phyloP scores from a whole-genome alignment of 2,329 filamentous ascomycete genomes.

The Penicillium psychrosexuale region DNA sequence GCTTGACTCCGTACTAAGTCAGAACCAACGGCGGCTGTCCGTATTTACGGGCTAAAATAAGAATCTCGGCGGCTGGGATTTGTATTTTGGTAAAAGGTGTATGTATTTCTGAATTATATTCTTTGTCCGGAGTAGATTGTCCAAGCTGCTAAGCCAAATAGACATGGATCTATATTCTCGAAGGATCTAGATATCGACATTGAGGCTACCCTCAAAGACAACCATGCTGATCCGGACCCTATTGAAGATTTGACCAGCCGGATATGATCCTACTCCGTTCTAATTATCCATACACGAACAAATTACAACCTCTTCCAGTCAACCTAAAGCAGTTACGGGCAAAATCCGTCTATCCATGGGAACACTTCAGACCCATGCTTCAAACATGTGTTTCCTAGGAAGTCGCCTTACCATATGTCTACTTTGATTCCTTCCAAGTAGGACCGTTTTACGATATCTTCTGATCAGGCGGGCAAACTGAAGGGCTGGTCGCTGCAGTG shows the following conservation, averaged over 20 bases:
- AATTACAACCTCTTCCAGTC: not conserved
- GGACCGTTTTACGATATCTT: not conserved
- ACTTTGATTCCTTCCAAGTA: not conserved
- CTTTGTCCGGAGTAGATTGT: not conserved
- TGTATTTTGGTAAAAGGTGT: not conserved
- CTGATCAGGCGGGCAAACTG: not conserved
- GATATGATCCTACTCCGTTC: not conserved
- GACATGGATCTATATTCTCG: not conserved
- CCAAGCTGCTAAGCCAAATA: no score
- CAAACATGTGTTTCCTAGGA: not conserved
- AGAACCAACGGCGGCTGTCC: not conserved
- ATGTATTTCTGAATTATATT: not conserved
- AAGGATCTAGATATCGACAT: not conserved
- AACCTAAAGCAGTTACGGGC: not conserved
- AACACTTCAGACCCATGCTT: not conserved
- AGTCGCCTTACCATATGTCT: not conserved
- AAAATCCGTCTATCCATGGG: not conserved
- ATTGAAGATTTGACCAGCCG: not conserved
- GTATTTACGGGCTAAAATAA: not conserved
- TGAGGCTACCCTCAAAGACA: not conserved
- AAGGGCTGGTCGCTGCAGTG: slow-evolving; percentile 17
- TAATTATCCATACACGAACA: not conserved
- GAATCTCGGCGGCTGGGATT: not conserved
- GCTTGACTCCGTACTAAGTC: not conserved
- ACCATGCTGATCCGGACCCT: slow-evolving; percentile 3